Evolutionary conservation across 192 early-diverging fungal genomes (phyloP), one percentile per base, ranked within the genome.

Genomic region (Coemansia sp.): DNA sequence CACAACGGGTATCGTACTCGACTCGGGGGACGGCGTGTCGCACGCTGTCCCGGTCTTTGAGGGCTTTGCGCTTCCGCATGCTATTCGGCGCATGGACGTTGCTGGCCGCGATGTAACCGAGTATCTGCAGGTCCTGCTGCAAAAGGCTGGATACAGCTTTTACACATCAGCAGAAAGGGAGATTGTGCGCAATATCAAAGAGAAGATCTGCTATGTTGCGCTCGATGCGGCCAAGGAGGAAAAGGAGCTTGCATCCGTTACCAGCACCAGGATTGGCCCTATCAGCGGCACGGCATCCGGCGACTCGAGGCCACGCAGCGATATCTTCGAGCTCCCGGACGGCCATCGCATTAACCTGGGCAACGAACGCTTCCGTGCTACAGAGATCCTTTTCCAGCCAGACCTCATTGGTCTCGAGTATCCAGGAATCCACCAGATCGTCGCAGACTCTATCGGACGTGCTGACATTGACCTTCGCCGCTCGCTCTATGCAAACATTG

Each of bases 101-200:
- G 97, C 95, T 11, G 97, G 96, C 29, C 89, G 93, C 63, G 96
- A 99, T 75, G 88, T 99, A 14, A 99, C 97, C 32, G 90, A 95
- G 53, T 83, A 95, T 61, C 81, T 99, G 53, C 93, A 95, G 65
- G 67, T 98, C n/a, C 84, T 97, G 57, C 86, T 99, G 33, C 92
- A 94, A 53, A 95, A 95, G 77, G 82, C 89, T 1, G 95, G 96
- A 15, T 88, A 90, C 75, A 84, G 87, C 61, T 91, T 99, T 70
- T 84, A 90, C 68, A 98, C 93, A 3, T 89, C 92, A 15, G 96
- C 97, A 46, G 97, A 99, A 74, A 90, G 90, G 64, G 97, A 99
- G 73, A 88, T 97, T 58, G 95, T 97, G 9, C 88, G 96, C 49
- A 87, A 93, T 57, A 91, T 98, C 63, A 99, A 99, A 80, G 97